phyloP scores from a whole-genome alignment of 2,329 filamentous ascomycete genomes.

The Venturia pyrina region DNA sequence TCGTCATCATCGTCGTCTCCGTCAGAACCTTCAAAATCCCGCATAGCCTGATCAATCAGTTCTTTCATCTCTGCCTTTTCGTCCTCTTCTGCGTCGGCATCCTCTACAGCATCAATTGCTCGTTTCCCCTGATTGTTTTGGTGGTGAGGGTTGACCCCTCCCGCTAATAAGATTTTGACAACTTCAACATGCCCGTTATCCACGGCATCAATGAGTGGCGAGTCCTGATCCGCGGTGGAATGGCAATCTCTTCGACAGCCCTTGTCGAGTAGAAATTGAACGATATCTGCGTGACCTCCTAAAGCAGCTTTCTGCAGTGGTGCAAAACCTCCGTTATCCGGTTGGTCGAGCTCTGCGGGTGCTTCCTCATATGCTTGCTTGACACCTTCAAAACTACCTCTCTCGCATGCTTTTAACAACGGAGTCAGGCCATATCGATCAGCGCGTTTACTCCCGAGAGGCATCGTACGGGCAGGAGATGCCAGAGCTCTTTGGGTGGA shows the following conservation, averaged over 20 bases:
- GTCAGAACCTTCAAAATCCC: slow-evolving; percentile 28
- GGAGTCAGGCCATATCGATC: slow-evolving; percentile 89
- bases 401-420: slow-evolving; percentile 80
- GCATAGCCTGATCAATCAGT: slow-evolving; percentile 51
- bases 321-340: slow-evolving; percentile 93
- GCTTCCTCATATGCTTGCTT: slow-evolving; percentile 66
- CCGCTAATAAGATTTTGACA: slow-evolving; percentile 70
- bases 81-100: slow-evolving; percentile 48
- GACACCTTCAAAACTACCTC: slow-evolving; percentile 70
- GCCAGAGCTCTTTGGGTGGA: slow-evolving; percentile 52
- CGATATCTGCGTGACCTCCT: slow-evolving; percentile 77
- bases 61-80: slow-evolving; percentile 75
- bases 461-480: slow-evolving; percentile 34
- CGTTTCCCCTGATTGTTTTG: slow-evolving; percentile 89
- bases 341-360: slow-evolving; percentile 77
- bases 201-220: slow-evolving; percentile 88
- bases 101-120: slow-evolving; percentile 71
- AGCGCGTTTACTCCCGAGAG: slow-evolving; percentile 74
- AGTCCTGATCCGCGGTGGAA: slow-evolving; percentile 68
- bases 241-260: slow-evolving; percentile 78
- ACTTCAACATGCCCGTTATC: slow-evolving; percentile 91
- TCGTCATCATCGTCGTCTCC: slow-evolving; percentile 34
- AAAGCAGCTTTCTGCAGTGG: slow-evolving; percentile 88
- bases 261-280: slow-evolving; percentile 73
- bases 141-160: slow-evolving; percentile 84